A percentile compares a stretch with the other conserved stretches of the same genome.
These are phyloP conservation scores for Mortierella sp. DNA, from an alignment of 371 early-diverging fungal genomes.

Conservation along the genomic window DNA sequence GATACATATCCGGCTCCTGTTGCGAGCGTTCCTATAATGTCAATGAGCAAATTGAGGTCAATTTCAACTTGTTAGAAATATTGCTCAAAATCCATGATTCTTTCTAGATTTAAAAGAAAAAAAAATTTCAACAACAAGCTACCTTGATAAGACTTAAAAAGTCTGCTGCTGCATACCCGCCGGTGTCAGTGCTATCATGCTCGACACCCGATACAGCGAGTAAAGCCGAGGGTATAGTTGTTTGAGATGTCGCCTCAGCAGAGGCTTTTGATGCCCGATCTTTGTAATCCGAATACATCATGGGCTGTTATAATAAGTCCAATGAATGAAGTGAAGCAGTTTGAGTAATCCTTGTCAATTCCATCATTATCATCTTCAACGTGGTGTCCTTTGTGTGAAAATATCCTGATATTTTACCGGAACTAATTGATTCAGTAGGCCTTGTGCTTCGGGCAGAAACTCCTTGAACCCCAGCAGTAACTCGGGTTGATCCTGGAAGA, in stretches of 20 bases:
- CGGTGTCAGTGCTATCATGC: neutral
- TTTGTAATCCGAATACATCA: slow-evolving; percentile 47
- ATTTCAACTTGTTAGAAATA: too few relatives aligned
- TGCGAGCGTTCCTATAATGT: slow-evolving; percentile 41
- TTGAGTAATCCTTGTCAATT: neutral
- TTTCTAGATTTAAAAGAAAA: neutral
- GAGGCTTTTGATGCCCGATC: neutral
- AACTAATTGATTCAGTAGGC: slow-evolving; percentile 49
- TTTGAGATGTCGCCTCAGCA: neutral
- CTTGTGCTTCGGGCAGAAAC: slow-evolving; percentile 52
- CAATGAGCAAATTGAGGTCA: neutral
- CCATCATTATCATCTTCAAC: neutral
- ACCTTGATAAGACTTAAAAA: slow-evolving; percentile 54
- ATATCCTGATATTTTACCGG: slow-evolving; percentile 23
- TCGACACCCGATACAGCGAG: slow-evolving; percentile 4
- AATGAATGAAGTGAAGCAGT: neutral
- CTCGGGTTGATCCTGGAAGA: slow-evolving; percentile 57
- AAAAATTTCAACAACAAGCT: neutral
- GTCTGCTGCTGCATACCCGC: slow-evolving; percentile 41
- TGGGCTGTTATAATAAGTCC: slow-evolving; percentile 30
- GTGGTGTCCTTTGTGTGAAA: neutral
- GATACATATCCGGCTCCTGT: slow-evolving; percentile 55
- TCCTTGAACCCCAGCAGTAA: slow-evolving; percentile 54
- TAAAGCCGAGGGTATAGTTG: slow-evolving; percentile 18
- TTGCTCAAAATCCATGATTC: neutral